Evolutionary conservation across 1,139 yeast genomes (phyloP).

Genomic region (Yamadazyma trypodendri): DNA sequence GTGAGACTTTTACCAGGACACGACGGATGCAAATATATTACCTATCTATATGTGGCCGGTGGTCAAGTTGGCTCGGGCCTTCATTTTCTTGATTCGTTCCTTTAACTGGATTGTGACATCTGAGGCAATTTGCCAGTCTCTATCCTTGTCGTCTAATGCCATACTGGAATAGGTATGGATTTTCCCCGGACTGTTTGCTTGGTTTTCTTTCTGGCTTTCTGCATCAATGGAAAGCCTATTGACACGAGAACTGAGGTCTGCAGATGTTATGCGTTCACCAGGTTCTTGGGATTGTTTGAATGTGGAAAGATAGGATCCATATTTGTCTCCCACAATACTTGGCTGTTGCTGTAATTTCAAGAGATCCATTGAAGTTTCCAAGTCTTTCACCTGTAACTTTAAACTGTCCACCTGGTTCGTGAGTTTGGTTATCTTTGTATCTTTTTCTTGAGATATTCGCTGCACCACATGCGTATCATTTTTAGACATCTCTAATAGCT

Average conservation of each 20-base stretch:
- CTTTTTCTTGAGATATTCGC: slow-evolving; percentile 62
- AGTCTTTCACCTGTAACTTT: slow-evolving; percentile 45
- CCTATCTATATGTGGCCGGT: slow-evolving; percentile 3
- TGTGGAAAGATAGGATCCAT: slow-evolving; percentile 5
- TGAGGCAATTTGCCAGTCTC: slow-evolving; percentile 88
- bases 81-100: slow-evolving; percentile 89
- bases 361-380: slow-evolving; percentile 53
- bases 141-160: slow-evolving; percentile 39
- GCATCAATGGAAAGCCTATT: slow-evolving; percentile 46
- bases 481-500: slow-evolving; percentile 34
- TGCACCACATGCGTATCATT: slow-evolving; percentile 57
- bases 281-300: slow-evolving; percentile 5
- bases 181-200: slow-evolving; percentile 12
- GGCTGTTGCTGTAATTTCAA: slow-evolving; percentile 29
- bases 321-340: slow-evolving; percentile 3
- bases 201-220: slow-evolving; percentile 20
- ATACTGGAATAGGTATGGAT: background rate
- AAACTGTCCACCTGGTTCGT: slow-evolving; percentile 60
- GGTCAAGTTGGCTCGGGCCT: slow-evolving; percentile 41
- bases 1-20: background rate
- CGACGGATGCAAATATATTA: slow-evolving; percentile 1
- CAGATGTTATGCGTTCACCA: slow-evolving; percentile 25
- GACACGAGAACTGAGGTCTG: slow-evolving; percentile 46
- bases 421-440: slow-evolving; percentile 59
- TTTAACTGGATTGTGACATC: slow-evolving; percentile 83